Conservation (phyloP, 345 rosid genomes). For the Excoecaria agallocha region DNA sequence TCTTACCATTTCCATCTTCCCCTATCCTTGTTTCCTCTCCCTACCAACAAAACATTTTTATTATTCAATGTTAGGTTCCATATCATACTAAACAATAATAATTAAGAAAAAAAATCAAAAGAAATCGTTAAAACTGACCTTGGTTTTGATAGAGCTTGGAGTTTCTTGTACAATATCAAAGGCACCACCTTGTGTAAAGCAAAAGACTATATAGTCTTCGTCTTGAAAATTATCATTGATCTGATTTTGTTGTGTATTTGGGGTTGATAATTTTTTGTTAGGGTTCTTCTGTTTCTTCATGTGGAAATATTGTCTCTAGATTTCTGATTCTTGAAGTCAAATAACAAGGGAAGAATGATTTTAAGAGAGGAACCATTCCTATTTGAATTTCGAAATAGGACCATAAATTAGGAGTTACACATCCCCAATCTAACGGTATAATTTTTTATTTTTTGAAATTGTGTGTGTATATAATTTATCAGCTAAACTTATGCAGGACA, state of each 20-base stretch:
- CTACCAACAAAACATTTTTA: slow-evolving; percentile 5
- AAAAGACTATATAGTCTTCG: slow-evolving; percentile 62
- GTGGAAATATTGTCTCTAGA: neutral
- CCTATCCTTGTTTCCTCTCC: slow-evolving; percentile 19
- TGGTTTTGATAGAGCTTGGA: slow-evolving; percentile 31
- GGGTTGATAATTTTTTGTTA: slow-evolving; percentile 23
- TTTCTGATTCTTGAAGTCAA: too few relatives aligned
- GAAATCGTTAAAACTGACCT: slow-evolving; percentile 27
- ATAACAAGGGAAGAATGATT: too few relatives aligned
- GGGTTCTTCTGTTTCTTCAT: slow-evolving; percentile 15
- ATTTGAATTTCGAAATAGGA: too few relatives aligned
- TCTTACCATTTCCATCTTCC: slow-evolving; percentile 7
- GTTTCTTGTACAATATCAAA: slow-evolving; percentile 49
- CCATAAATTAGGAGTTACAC: too few relatives aligned
- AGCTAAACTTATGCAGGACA: too few relatives aligned
- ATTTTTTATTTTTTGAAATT: too few relatives aligned
- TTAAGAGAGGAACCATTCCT: too few relatives aligned
- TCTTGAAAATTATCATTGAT: slow-evolving; percentile 39
- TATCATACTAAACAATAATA: too few relatives aligned
- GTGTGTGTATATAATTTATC: too few relatives aligned
- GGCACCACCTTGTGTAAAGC: slow-evolving; percentile 63
- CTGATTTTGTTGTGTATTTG: neutral
- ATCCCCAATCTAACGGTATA: too few relatives aligned
- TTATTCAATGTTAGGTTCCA: too few relatives aligned
- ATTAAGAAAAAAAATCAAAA: neutral